Conservation (phyloP, 2,329 filamentous ascomycete genomes). For the Microcyclospora tardicrescens region DNA sequence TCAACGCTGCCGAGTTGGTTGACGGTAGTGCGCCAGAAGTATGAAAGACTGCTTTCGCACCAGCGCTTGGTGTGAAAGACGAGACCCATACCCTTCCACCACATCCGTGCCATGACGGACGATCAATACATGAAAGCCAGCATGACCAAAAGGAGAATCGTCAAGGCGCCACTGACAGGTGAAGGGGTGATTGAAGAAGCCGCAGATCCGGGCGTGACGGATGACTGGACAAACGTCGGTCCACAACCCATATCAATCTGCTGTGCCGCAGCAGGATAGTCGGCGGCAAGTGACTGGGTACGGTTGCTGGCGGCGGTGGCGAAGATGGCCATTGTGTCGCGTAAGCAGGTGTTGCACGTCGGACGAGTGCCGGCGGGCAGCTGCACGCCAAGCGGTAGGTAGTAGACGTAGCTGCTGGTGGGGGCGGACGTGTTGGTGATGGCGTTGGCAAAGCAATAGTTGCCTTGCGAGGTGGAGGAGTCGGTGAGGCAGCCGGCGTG, state of each 20-base stretch:
- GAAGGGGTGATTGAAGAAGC: neutral
- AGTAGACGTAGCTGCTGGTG: conserved; percentile 70
- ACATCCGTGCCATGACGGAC: no score
- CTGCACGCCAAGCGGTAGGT: conserved; percentile 62
- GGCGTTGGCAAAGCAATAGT: conserved; percentile 68
- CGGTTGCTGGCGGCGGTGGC: conserved; percentile 54
- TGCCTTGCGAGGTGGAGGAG: conserved; percentile 22
- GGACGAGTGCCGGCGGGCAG: conserved; percentile 57
- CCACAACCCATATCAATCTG: conserved; percentile 57
- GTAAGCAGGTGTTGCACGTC: conserved; percentile 61
- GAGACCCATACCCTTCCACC: no score
- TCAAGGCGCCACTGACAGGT: neutral
- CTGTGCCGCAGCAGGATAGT: conserved; percentile 58
- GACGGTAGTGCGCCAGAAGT: no score
- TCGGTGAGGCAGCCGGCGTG: conserved; percentile 67
- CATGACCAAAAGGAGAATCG: neutral
- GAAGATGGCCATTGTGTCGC: conserved; percentile 72
- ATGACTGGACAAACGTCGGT: conserved; percentile 31
- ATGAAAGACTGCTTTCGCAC: no score
- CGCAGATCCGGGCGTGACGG: conserved; percentile 1
- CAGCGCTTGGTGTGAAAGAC: no score
- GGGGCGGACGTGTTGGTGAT: conserved; percentile 61
- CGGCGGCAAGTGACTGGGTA: conserved; percentile 51
- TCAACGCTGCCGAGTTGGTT: no score
- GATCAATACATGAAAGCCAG: neutral